Evolutionary conservation across 108 stramenopile species (phyloP), one percentile per base, ranked within the genome.

Genomic region (Skeletonema costatum): DNA sequence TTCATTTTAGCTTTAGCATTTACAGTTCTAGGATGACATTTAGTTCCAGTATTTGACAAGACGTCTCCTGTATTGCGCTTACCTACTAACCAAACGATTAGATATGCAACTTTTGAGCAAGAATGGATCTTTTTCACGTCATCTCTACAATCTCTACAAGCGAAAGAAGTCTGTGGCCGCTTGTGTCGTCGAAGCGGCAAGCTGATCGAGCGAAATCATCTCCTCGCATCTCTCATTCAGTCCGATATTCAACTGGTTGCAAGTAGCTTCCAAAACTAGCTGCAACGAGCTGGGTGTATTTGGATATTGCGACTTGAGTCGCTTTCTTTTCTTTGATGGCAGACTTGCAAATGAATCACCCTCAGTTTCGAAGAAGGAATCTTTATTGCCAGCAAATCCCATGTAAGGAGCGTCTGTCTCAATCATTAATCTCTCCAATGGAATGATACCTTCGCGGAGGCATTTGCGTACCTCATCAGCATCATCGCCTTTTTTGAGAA

Each of bases 331-430:
- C 68, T 95, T 95, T 8, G 84, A 60, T 56, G 77, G 79, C 62
- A 93, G 46, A 32, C 25, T n/a, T 21, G 17, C 29, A 51, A 82
- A 82, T 46, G 58, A 17, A 8, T 81, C 89, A 32, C 82, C 59
- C 31, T 93, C 84, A 11, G 66, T 69, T 17, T 90, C 82, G 21
- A 88, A 71, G 46, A 88, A 93, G 2, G 46, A 48, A 16, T 87
- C 66, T 10, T 90, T 85, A 74, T 88, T 88, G 10, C 66, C 70
- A 2, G 66, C 44, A 73, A 95, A 95, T 0, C 94, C 94, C 94
- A 95, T 95, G 80, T 95, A 95, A 2, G 94, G 94, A 13, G 94
- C 86, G 84, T 95, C 94, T 5, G 91, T 95, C 77, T 95, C 94
- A 35, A 95, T 87, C 92, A 93, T 90, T 29, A 95, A 86, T 58